A percentile compares a stretch with the other conserved stretches of the same genome.
Evolutionary conservation across 192 early-diverging fungal genomes (phyloP).

Genomic region (Gonapodya sp.): DNA sequence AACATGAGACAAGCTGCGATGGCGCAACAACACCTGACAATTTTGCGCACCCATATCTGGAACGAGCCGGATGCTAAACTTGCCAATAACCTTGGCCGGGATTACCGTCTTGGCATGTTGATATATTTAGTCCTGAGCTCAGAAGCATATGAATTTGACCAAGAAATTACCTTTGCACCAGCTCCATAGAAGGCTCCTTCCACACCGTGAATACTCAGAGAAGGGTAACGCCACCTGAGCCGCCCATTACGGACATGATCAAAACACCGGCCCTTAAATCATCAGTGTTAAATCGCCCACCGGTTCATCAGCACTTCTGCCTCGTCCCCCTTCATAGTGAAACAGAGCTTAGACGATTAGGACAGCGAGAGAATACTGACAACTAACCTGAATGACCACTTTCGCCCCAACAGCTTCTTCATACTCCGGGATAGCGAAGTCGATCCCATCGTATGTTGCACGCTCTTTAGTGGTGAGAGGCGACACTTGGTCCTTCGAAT

Average conservation of each 20-base stretch:
- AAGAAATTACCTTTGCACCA: constrained; percentile 47
- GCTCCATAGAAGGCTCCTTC: constrained; percentile 92
- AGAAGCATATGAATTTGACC: too few relatives aligned
- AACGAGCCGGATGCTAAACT: constrained; percentile 96
- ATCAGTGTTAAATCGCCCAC: constrained; percentile 14
- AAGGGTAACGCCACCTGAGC: constrained; percentile 81
- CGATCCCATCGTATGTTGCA: constrained; percentile 68
- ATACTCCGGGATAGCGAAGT: constrained; percentile 72
- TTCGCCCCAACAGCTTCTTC: constrained; percentile 64
- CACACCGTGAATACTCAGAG: constrained; percentile 91
- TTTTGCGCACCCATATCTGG: constrained; percentile 16
- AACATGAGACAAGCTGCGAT: background rate
- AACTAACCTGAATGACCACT: constrained; percentile 67
- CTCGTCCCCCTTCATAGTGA: too few relatives aligned
- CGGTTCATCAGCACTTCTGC: constrained; percentile 75
- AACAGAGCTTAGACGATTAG: too few relatives aligned
- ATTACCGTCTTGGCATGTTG: constrained; percentile 74
- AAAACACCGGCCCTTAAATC: too few relatives aligned
- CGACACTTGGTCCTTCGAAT: constrained; percentile 70
- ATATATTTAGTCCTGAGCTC: too few relatives aligned
- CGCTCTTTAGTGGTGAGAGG: constrained; percentile 72
- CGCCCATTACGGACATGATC: background rate
- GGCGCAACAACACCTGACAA: background rate
- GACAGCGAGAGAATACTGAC: too few relatives aligned
- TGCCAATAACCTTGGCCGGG: constrained; percentile 88